Conservation (phyloP, 768 basidiomycete species). For the Pleurotus djamor region DNA sequence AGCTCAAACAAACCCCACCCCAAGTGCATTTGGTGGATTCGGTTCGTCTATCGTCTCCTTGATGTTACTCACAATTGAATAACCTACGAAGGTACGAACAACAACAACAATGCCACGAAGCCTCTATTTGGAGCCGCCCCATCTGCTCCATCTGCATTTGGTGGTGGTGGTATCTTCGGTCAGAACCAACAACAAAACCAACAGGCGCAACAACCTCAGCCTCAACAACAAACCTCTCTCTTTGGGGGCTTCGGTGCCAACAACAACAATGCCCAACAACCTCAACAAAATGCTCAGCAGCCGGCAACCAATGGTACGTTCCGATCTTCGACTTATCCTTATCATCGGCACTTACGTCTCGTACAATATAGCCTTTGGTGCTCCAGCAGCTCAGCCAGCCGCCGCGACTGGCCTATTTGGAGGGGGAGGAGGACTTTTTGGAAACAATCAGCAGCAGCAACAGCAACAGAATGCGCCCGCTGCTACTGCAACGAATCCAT, state of each 20-base stretch:
- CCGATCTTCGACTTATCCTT: slow-evolving; percentile 10
- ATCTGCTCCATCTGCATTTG: slow-evolving; percentile 27
- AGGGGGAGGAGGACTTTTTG: slow-evolving; percentile 26
- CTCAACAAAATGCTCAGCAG: slow-evolving; percentile 26
- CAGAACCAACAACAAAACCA: slow-evolving; percentile 26
- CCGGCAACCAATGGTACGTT: slow-evolving; percentile 29
- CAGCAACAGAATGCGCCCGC: slow-evolving; percentile 11
- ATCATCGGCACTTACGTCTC: slow-evolving; percentile 2
- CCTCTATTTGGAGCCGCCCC: slow-evolving; percentile 51
- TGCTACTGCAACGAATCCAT: slow-evolving; percentile 6
- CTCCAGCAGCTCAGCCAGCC: slow-evolving; percentile 21
- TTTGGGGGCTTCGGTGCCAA: slow-evolving; percentile 31
- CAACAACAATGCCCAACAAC: slow-evolving; percentile 24
- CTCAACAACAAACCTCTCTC: slow-evolving; percentile 13
- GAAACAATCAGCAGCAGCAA: slow-evolving; percentile 19
- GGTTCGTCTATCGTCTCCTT: slow-evolving; percentile 15
- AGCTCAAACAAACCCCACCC: slow-evolving; percentile 19
- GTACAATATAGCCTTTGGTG: slow-evolving; percentile 31
- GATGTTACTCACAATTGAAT: slow-evolving; percentile 21
- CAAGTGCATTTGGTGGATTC: slow-evolving; percentile 38
- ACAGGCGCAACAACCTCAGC: slow-evolving; percentile 24
- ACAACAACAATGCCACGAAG: slow-evolving; percentile 31
- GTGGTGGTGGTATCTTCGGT: slow-evolving; percentile 40
- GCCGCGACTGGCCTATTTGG: slow-evolving; percentile 27
- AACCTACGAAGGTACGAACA: slow-evolving; percentile 19